Percentiles rank a stretch among this genome's conserved stretches.
Evolutionary conservation across 108 stramenopile species (phyloP).

Genomic region (Craspedostauros australis): DNA sequence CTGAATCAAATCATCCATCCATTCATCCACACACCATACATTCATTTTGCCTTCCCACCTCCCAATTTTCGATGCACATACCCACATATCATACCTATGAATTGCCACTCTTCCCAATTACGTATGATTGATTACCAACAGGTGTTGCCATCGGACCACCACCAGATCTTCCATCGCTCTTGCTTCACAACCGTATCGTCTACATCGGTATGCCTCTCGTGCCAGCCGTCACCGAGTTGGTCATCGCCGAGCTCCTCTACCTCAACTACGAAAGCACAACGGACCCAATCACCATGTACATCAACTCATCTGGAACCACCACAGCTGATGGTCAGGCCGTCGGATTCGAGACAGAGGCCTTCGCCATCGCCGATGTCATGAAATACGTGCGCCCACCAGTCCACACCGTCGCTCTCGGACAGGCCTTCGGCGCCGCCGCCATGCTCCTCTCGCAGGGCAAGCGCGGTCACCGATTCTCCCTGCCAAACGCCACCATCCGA

Average conservation of each 20-base stretch:
- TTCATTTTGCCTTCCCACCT: not conserved
- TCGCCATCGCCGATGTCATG: constrained; percentile 98
- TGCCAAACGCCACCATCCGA: constrained; percentile 95
- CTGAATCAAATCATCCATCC: no score
- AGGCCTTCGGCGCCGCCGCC: constrained; percentile 94
- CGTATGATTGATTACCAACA: constrained; percentile 14
- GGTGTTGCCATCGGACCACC: constrained; percentile 92
- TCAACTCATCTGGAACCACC: constrained; percentile 92
- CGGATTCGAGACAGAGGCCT: constrained; percentile 97
- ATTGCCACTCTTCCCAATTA: not conserved
- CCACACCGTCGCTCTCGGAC: constrained; percentile 94
- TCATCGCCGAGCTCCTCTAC: constrained; percentile 94
- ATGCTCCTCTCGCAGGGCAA: constrained; percentile 93
- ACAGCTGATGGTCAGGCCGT: constrained; percentile 86
- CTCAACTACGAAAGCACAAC: constrained; percentile 87
- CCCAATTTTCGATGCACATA: no score
- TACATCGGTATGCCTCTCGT: constrained; percentile 99
- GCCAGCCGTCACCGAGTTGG: constrained; percentile 92
- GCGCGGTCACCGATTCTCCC: constrained; percentile 84
- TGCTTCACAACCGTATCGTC: constrained; percentile 97
- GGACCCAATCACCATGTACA: constrained; percentile 96
- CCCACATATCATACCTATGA: no score
- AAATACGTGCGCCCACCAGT: constrained; percentile 95
- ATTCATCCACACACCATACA: no score
- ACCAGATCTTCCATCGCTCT: constrained; percentile 96